Evolutionary conservation across 345 rosid genomes (phyloP).

Genomic region (Sonneratia caseolaris): DNA sequence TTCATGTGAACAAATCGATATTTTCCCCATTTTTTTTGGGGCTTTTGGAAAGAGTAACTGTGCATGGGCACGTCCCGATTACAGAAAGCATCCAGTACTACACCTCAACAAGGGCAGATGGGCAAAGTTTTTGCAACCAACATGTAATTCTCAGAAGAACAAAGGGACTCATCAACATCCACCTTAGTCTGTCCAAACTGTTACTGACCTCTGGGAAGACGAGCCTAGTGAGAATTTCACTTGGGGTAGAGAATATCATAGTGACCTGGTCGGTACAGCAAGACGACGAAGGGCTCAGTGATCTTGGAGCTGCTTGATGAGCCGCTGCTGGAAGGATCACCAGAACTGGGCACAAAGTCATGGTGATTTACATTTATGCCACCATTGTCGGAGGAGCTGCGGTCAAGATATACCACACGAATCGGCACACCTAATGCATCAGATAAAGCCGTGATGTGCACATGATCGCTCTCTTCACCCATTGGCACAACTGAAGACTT

Average conservation of each 20-base stretch:
- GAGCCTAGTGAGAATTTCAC: conserved; percentile 16
- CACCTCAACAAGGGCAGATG: no score
- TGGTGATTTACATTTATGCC: conserved; percentile 84
- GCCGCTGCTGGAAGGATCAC: conserved; percentile 6
- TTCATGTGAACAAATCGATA: no score
- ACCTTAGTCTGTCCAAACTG: not conserved
- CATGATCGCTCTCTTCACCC: conserved; percentile 99
- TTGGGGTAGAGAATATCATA: conserved; percentile 92
- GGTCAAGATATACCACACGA: conserved; percentile 86
- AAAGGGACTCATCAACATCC: no score
- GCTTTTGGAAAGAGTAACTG: no score
- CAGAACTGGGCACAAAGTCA: conserved; percentile 55
- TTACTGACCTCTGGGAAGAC: not conserved
- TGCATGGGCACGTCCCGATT: no score
- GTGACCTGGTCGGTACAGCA: conserved; percentile 96
- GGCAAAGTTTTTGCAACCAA: no score
- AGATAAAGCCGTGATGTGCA: conserved; percentile 90
- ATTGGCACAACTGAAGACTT: conserved; percentile 95
- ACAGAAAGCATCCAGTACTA: no score
- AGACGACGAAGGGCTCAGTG: conserved; percentile 56
- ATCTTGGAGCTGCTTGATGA: conserved; percentile 23
- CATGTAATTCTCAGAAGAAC: no score
- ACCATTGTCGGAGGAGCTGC: conserved; percentile 73
- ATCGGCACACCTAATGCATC: conserved; percentile 89
- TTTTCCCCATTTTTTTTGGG: no score